Evolutionary conservation across 352 stramenopile species (phyloP).

Genomic region (Phytophthora tubulina): DNA sequence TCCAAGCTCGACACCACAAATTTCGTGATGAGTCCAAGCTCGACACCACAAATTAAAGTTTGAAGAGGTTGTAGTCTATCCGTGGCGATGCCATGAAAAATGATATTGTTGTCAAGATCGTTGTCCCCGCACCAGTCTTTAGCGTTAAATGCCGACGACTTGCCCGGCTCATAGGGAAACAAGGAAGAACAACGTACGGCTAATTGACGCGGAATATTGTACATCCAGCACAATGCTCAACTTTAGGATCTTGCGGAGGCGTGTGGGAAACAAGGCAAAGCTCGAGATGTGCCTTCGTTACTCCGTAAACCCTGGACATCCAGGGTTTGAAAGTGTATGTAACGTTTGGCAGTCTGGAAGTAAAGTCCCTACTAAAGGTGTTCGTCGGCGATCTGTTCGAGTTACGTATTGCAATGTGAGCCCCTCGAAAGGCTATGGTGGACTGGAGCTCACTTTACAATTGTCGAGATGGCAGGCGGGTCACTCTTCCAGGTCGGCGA

Average conservation of each 20-base stretch:
- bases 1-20: constrained; percentile 7
- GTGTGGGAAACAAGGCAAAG: constrained; percentile 24
- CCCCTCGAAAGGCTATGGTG: neutral
- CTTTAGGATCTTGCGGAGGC: constrained; percentile 23
- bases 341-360: constrained; percentile 22
- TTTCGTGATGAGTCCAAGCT: constrained; percentile 13
- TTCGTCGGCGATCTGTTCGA: neutral
- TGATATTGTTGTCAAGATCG: constrained; percentile 11
- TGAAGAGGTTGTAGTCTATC: constrained; percentile 25
- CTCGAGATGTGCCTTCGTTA: constrained; percentile 18
- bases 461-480: constrained; percentile 34
- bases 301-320: constrained; percentile 14
- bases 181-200: neutral
- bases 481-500: constrained; percentile 70
- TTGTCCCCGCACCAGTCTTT: constrained; percentile 4
- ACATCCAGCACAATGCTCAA: constrained; percentile 4
- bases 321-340: constrained; percentile 11
- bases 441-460: constrained; percentile 23
- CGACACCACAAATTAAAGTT: constrained; percentile 27
- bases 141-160: constrained; percentile 14
- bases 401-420: constrained; percentile 16
- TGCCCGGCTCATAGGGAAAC: constrained; percentile 27
- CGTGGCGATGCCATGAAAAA: constrained; percentile 25
- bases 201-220: constrained; percentile 7
- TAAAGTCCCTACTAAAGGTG: constrained; percentile 9